Evolutionary conservation across 164 flowering plant species (phyloP).

Genomic region (Magnolia changhungtana): DNA sequence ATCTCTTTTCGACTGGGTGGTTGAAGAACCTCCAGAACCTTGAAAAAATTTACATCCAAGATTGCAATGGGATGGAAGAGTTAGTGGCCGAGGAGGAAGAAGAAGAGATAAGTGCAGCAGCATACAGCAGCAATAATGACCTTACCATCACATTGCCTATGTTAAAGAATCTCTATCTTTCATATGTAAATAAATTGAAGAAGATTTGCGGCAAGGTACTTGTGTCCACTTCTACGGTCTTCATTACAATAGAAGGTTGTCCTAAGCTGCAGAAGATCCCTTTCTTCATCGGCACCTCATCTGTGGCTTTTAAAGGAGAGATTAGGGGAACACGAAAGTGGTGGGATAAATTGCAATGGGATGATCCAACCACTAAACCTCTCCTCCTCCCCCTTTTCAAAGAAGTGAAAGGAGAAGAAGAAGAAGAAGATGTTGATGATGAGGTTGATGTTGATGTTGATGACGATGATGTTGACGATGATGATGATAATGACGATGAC

Average conservation of each 20-base stretch:
- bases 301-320: not conserved
- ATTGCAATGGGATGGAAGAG: not conserved
- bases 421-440: constrained; percentile 34
- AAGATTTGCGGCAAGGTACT: not conserved
- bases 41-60: fast-evolving
- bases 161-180: not conserved
- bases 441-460: not conserved
- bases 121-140: not conserved
- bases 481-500: too few species aligned
- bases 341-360: not conserved
- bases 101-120: not conserved
- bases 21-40: not conserved
- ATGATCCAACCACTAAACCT: not conserved
- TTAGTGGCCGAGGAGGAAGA: not conserved
- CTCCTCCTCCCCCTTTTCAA: not conserved
- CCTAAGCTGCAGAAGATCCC: not conserved
- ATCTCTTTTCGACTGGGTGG: not conserved
- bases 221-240: not conserved
- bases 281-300: not conserved
- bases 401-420: not conserved
- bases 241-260: fast-evolving
- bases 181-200: not conserved
- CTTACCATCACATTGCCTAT: not conserved
- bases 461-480: constrained; percentile 2
- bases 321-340: not conserved